phyloP scores from a whole-genome alignment of 371 early-diverging fungal species.

The Syncephalastrum monosporum region DNA sequence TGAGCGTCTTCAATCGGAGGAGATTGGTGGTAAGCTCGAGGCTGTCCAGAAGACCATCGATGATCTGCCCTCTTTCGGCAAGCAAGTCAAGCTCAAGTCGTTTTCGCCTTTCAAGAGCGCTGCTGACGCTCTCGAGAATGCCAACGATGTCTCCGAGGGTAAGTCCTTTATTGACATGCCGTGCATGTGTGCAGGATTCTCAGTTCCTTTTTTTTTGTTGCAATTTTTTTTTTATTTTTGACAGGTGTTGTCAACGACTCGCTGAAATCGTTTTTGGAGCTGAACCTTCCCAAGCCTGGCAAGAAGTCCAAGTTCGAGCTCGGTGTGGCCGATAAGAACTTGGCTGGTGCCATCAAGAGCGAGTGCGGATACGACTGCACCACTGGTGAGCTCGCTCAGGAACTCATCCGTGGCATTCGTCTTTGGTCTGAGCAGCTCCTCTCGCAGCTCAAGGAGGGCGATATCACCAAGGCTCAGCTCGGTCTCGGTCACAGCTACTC shows the following conservation, averaged over 20 bases:
- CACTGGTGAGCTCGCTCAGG: constrained; percentile 78
- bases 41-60: constrained; percentile 80
- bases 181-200: not conserved
- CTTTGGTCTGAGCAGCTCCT: constrained; percentile 89
- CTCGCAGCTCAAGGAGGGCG: constrained; percentile 86
- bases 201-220: not conserved
- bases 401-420: constrained; percentile 92
- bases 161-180: constrained; percentile 1
- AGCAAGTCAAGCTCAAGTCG: constrained; percentile 88
- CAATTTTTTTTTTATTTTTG: not conserved
- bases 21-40: constrained; percentile 91
- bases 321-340: constrained; percentile 93
- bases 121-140: constrained; percentile 96
- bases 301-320: constrained; percentile 74
- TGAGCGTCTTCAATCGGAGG: constrained; percentile 91
- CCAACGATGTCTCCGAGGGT: constrained; percentile 98
- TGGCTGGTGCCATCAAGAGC: constrained; percentile 87
- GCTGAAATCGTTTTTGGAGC: constrained; percentile 90
- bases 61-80: constrained; percentile 91
- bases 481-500: constrained; percentile 98
- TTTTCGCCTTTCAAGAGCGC: constrained; percentile 97
- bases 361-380: constrained; percentile 78
- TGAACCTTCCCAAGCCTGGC: constrained; percentile 84
- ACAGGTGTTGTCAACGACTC: constrained; percentile 78
- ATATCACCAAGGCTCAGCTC: constrained; percentile 90